A percentile compares a stretch with the other conserved stretches of the same genome.
Conservation (phyloP, 2,329 filamentous ascomycete species). For the Cladosporium cucumerinum region DNA sequence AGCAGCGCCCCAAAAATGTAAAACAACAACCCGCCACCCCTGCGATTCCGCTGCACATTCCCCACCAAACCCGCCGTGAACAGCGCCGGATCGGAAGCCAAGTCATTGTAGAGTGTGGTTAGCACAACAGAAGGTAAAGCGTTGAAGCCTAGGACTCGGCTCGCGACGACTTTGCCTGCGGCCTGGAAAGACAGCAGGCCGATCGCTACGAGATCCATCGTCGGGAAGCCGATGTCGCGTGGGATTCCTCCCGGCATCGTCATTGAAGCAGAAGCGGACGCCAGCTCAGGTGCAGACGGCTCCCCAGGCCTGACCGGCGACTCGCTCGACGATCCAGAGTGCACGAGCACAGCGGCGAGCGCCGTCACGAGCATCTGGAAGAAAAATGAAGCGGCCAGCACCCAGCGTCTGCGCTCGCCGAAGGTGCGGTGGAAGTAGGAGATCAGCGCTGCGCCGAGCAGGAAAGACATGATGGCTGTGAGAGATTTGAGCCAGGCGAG, state of each 20-base stretch:
- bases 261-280: too few species aligned
- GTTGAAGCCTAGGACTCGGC: conserved; percentile 63
- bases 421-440: conserved; percentile 62
- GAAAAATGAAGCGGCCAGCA: conserved; percentile 48
- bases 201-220: conserved; percentile 59
- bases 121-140: conserved; percentile 72
- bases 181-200: conserved; percentile 70
- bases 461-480: conserved; percentile 65
- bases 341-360: conserved; percentile 38
- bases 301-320: conserved; percentile 14
- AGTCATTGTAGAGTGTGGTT: conserved; percentile 74
- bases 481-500: conserved; percentile 64
- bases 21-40: conserved; percentile 46
- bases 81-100: conserved; percentile 63
- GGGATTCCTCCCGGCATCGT: not conserved
- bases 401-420: conserved; percentile 60
- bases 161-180: conserved; percentile 70
- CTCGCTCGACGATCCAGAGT: conserved; percentile 20
- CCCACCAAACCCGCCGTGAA: conserved; percentile 36
- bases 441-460: conserved; percentile 67
- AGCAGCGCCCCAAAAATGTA: conserved; percentile 51
- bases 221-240: conserved; percentile 19
- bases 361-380: conserved; percentile 40
- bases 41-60: conserved; percentile 51
- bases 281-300: conserved; percentile 18